phyloP scores from a whole-genome alignment of 257 asterid species.

The Ophiorrhiza pumila region DNA sequence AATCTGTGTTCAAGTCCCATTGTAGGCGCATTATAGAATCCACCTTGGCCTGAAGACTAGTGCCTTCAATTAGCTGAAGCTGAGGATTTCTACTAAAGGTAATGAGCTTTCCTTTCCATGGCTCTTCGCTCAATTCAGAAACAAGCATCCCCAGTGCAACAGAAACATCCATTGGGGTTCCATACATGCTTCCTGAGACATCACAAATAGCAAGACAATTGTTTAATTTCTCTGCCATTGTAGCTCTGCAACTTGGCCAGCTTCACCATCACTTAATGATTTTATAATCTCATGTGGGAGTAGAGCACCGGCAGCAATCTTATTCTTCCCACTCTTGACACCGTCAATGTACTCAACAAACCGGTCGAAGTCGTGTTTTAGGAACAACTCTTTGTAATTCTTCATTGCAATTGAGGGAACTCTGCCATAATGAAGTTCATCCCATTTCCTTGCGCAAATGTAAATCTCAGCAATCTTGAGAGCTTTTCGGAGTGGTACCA shows the following conservation, averaged over 20 bases:
- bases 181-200: constrained; percentile 46
- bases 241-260: constrained; percentile 37
- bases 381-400: constrained; percentile 34
- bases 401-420: constrained; percentile 56
- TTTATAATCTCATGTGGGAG: constrained; percentile 51
- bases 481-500: constrained; percentile 45
- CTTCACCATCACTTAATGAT: constrained; percentile 17
- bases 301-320: constrained; percentile 53
- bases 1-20: constrained; percentile 32
- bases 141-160: constrained; percentile 52
- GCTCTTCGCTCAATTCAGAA: constrained; percentile 50
- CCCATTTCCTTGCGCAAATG: constrained; percentile 49
- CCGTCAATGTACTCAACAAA: constrained; percentile 35
- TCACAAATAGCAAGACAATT: constrained; percentile 52
- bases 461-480: constrained; percentile 47
- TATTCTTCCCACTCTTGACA: constrained; percentile 47
- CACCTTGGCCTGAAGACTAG: constrained; percentile 29
- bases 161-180: constrained; percentile 48
- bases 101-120: constrained; percentile 55
- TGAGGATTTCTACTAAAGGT: constrained; percentile 41
- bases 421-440: constrained; percentile 29
- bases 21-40: constrained; percentile 29
- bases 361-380: constrained; percentile 34
- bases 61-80: constrained; percentile 37
- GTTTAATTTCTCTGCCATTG: constrained; percentile 51